Percentiles rank a stretch among this genome's conserved stretches.
Conservation (phyloP, 1,284 basidiomycete genomes). For the Prillingera fragicola region DNA sequence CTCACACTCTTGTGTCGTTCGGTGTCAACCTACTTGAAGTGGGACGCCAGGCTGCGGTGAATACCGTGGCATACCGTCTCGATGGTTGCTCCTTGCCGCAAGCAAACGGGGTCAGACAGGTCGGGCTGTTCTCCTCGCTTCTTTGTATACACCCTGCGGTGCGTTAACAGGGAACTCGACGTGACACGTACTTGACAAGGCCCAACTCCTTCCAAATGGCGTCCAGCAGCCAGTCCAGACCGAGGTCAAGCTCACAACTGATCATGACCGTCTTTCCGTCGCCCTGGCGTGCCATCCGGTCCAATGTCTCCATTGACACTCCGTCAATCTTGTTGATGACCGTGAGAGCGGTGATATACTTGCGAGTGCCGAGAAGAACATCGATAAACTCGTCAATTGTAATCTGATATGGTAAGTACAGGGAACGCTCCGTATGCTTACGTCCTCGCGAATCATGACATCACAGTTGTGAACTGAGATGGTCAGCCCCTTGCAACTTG, state of each 20-base stretch:
- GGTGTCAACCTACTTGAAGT: slow-evolving; percentile 63
- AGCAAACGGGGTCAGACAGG: slow-evolving; percentile 83
- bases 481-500: slow-evolving; percentile 4
- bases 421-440: slow-evolving; percentile 49
- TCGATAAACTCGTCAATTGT: slow-evolving; percentile 97
- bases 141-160: slow-evolving; percentile 74
- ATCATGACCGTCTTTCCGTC: slow-evolving; percentile 74
- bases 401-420: slow-evolving; percentile 55
- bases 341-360: slow-evolving; percentile 88
- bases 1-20: neutral
- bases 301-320: slow-evolving; percentile 81
- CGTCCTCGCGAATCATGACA: slow-evolving; percentile 94
- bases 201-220: slow-evolving; percentile 82
- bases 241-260: slow-evolving; percentile 86
- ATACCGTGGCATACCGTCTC: slow-evolving; percentile 92
- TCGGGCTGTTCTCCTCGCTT: slow-evolving; percentile 92
- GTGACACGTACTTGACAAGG: slow-evolving; percentile 60
- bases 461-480: slow-evolving; percentile 77
- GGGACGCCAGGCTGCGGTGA: slow-evolving; percentile 78
- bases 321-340: slow-evolving; percentile 93
- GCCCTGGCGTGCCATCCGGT: slow-evolving; percentile 80
- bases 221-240: slow-evolving; percentile 80
- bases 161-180: neutral
- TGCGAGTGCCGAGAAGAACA: slow-evolving; percentile 82
- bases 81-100: slow-evolving; percentile 85